Evolutionary conservation across 2,329 filamentous ascomycete genomes (phyloP).

Genomic region (Hirsutella rhossiliensis): DNA sequence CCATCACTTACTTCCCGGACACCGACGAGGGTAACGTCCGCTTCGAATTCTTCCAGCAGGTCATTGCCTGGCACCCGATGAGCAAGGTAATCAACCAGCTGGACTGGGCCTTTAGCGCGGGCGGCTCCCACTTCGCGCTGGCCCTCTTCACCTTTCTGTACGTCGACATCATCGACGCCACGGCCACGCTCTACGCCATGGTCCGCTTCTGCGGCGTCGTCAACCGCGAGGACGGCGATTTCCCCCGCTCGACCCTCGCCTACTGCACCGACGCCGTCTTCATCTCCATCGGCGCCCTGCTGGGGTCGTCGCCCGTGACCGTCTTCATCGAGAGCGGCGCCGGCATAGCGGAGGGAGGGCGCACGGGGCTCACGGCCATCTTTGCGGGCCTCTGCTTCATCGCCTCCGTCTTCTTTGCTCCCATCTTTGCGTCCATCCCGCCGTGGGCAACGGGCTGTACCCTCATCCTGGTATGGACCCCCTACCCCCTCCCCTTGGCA

Average conservation of each 20-base stretch:
- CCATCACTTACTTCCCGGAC: conserved; percentile 63
- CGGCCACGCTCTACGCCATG: conserved; percentile 72
- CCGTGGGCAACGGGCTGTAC: conserved; percentile 70
- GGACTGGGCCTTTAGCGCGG: conserved; percentile 48
- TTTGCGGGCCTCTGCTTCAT: conserved; percentile 59
- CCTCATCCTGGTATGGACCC: conserved; percentile 44
- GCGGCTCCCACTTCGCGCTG: conserved; percentile 51
- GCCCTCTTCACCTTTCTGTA: conserved; percentile 70
- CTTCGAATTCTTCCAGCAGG: conserved; percentile 62
- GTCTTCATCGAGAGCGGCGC: conserved; percentile 67
- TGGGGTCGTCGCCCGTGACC: conserved; percentile 60
- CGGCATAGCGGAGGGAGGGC: conserved; percentile 63
- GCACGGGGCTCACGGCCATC: conserved; percentile 61
- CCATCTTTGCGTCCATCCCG: conserved; percentile 65
- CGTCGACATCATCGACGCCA: conserved; percentile 69
- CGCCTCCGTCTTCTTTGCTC: conserved; percentile 61
- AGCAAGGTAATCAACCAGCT: conserved; percentile 48
- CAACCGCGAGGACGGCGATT: conserved; percentile 59
- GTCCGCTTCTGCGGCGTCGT: conserved; percentile 55
- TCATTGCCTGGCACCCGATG: conserved; percentile 63
- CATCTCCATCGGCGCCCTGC: conserved; percentile 58
- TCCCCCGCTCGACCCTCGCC: conserved; percentile 72
- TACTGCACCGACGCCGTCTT: conserved; percentile 61
- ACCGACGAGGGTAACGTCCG: conserved; percentile 49
- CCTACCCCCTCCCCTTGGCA: no score